Evolutionary conservation across 2,329 filamentous ascomycete species (phyloP), one percentile per base, ranked within the genome.

Genomic region (Penicillium sp.): DNA sequence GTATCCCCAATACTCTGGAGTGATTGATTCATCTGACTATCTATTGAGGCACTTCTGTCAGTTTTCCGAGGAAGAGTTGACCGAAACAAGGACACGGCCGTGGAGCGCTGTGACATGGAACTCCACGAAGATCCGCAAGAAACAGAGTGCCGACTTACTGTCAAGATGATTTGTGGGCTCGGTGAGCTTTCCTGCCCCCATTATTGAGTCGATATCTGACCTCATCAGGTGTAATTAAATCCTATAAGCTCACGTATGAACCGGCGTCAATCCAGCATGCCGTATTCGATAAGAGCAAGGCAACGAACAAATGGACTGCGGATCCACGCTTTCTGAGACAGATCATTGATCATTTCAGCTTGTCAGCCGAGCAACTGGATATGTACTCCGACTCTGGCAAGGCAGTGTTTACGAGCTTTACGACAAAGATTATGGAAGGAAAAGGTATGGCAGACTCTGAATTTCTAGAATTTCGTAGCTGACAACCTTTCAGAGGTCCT

Each of bases 241-340:
- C 81, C 2, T 86, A 85, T 66, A 83, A 80, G 55, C 71, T 87
- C 50, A 85, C 80, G 0, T 87, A 86, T 60, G 84, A 87, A 64
- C 74, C 82, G 14, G 77, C 78, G 9, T 78, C 83, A 49, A 76
- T 84, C 35, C 82, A 85, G 70, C 83, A 86, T 66, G 84, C 84
- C 2, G 72, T 85, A 0, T 87, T 87, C 65, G 82, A 86, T 68
- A 77, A 75, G 35, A 76, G 74, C 13, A 73, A 73, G 24, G 78
- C 82, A 2, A 76, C 73, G 14, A 86, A 85, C 55, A 72, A 78
- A 35, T 87, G 84, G 83, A 76, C 69, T 38, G 81, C 85, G 50
- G 76, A 80, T 39, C 77, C 84, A 4, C 74, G 75, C 22, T 77
- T 82, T 13, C 69, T 86, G 31, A 78, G 78, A 62, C 82, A 85